Conservation (phyloP, 1,284 basidiomycete genomes). For the Heterobasidion annosum region DNA sequence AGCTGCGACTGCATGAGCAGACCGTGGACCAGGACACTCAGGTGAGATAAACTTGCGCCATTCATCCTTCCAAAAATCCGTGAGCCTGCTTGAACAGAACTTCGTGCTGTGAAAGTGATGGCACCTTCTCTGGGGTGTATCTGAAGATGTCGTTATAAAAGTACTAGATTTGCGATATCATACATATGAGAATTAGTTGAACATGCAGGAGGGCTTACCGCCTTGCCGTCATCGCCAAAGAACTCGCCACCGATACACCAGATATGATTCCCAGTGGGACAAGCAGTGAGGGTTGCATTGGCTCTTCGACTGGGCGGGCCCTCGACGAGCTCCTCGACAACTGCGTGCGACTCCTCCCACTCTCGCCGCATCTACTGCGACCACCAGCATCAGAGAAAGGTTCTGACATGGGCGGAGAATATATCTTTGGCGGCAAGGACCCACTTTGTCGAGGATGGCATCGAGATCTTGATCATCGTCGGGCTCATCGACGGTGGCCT, state of each 20-base stretch:
- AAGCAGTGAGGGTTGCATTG: slow-evolving; percentile 73
- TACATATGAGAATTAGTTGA: slow-evolving; percentile 10
- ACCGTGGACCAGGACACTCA: slow-evolving; percentile 77
- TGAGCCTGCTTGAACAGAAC: background rate
- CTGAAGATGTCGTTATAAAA: slow-evolving; percentile 79
- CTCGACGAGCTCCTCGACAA: slow-evolving; percentile 69
- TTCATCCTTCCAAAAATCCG: slow-evolving; percentile 48
- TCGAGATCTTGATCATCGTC: slow-evolving; percentile 76
- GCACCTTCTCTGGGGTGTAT: slow-evolving; percentile 72
- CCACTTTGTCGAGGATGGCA: slow-evolving; percentile 68
- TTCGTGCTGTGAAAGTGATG: slow-evolving; percentile 2
- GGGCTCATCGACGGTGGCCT: slow-evolving; percentile 25
- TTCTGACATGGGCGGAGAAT: background rate
- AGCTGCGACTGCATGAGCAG: slow-evolving; percentile 74
- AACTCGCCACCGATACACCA: slow-evolving; percentile 83
- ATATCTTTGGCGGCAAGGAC: slow-evolving; percentile 1
- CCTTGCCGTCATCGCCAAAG: slow-evolving; percentile 76
- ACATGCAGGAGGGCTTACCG: slow-evolving; percentile 35
- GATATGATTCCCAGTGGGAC: slow-evolving; percentile 69
- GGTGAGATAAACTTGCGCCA: slow-evolving; percentile 81
- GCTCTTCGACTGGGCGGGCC: slow-evolving; percentile 75
- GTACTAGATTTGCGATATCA: slow-evolving; percentile 32
- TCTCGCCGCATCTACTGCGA: slow-evolving; percentile 60
- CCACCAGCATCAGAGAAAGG: background rate
- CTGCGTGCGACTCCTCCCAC: slow-evolving; percentile 67